These are phyloP conservation scores for Metarhizium guizhouense DNA, from an alignment of 2,329 filamentous ascomycete species.

Conservation along the genomic window DNA sequence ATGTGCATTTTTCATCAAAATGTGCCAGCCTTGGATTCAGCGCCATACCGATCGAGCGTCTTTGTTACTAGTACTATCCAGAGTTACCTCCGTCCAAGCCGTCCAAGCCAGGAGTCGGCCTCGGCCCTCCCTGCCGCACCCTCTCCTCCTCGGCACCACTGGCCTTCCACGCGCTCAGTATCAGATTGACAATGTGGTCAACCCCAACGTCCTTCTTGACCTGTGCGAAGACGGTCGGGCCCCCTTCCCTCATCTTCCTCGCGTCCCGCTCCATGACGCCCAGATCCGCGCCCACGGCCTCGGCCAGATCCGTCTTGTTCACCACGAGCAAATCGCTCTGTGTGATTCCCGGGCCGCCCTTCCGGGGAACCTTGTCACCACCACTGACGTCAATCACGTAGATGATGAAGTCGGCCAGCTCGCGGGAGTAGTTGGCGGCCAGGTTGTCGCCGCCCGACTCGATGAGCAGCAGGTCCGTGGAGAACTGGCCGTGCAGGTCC, in stretches of 20 bases:
- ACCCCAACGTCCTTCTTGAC: conserved; percentile 89
- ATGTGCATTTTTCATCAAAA: not conserved
- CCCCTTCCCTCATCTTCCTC: conserved; percentile 88
- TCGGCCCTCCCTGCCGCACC: conserved; percentile 46
- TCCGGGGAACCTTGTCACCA: conserved; percentile 92
- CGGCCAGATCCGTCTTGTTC: conserved; percentile 94
- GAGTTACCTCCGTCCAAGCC: conserved; percentile 6
- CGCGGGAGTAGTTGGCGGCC: conserved; percentile 90
- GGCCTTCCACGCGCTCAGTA: conserved; percentile 85
- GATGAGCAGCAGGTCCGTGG: conserved; percentile 78
- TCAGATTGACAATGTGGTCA: conserved; percentile 77
- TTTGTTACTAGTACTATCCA: too few species aligned
- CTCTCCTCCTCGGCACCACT: conserved; percentile 65
- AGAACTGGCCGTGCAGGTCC: conserved; percentile 73
- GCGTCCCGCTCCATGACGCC: conserved; percentile 92
- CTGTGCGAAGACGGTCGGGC: conserved; percentile 90
- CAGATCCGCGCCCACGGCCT: conserved; percentile 83
- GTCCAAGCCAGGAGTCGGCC: conserved; percentile 47
- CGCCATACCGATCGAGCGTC: too few species aligned
- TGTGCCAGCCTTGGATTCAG: not conserved
- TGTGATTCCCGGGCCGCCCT: conserved; percentile 94
- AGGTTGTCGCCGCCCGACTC: conserved; percentile 95
- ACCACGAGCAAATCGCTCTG: conserved; percentile 90
- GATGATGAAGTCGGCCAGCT: conserved; percentile 94
- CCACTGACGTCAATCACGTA: conserved; percentile 97